Evolutionary conservation across 2,329 filamentous ascomycete genomes (phyloP), one percentile per base, ranked within the genome.

Genomic region (Myriosclerotinia curreyana): DNA sequence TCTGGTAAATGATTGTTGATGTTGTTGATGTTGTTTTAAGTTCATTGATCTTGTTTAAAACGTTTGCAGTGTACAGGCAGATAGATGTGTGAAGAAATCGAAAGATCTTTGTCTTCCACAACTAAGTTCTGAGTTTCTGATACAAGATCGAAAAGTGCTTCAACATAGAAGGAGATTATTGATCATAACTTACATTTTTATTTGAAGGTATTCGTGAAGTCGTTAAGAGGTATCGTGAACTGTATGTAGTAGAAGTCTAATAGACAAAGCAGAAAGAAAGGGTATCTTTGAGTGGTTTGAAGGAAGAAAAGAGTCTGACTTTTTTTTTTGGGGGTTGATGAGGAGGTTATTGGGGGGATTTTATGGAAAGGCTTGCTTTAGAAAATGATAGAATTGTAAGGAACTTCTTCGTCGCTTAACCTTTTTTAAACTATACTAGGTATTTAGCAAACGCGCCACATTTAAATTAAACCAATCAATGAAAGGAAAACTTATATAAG

Each of bases 301-400:
- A 49, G 61, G 58, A 58, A 25, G 58, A 31, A 42, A 36, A 63
- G 50, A 59, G n/a, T n/a, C 25, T 11, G 42, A 11, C 14, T 56
- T 56, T 59, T 63, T 44, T n/a, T n/a, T 51, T n/a, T 50, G 60
- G 44, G n/a, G 42, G 42, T 44, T 22, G 20, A 46, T n/a, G 42
- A 5, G 28, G 25, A 55, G 50, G 31, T 44, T 54, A 62, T 48
- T 36, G 28, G 4, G 44, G 60, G 50, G 49, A 44, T 59, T 63
- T 58, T 58, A 58, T 63, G 61, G 52, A 51, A 62, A 40, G 61
- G 31, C 34, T 63, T 36, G 42, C 61, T 63, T 15, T 63, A 63
- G 61, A 63, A 63, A 63, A 63, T 59, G 52, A 34, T 63, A 58
- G 61, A 63, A 63, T 58, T 63, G 42, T 59, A 63, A 58, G 61